Evolutionary conservation across 2,329 filamentous ascomycete species (phyloP), one percentile per base, ranked within the genome.

Genomic region (Fusarium xyrophilum): DNA sequence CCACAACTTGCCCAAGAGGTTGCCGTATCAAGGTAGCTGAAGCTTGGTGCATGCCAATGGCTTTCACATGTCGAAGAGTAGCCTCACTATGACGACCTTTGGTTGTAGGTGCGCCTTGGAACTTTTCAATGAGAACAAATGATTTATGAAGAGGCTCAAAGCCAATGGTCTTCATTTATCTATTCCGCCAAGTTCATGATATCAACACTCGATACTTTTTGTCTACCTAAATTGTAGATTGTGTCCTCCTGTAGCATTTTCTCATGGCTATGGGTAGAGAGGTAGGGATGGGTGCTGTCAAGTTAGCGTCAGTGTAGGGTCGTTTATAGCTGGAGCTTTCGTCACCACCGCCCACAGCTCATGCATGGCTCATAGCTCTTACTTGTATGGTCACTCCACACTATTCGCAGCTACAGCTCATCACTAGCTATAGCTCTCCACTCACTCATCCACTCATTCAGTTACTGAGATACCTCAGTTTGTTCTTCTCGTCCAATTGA

Each of bases 301-400:
- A 42, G 46, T 58, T 52, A 65, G 69, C 63, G 62, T 65, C 60
- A 69, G 35, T 69, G 56, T 38, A 63, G 67, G 57, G 44, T 36
- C 19, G 44, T 56, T 36, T 56, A 32, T 56, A 43, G 25, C 42
- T 28, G 56, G 53, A 47, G 36, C 55, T 59, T 61, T 67, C 69
- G 62, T 72, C 70, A 65, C 65, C 56, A 46, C 39, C 48, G 19
- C 25, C 25, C 7, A 36, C 12, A 51, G 32, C 32, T n/a, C 33
- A 30, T 40, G 21, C 33, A 30, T 40, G 21, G 13, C 21, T 12
- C 36, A 38, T n/a, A 48, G 28, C 21, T 8, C 46, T 13, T n/a
- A 30, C 44, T 19, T n/a, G 21, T 19, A 51, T 35, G 25, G 9
- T 21, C 33, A 48, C 17, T 30, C 30, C 36, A 48, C 28, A 39